These are phyloP conservation scores for Eimeria mitis DNA, from an alignment of 169 alveolate species.

Conservation along the genomic window DNA sequence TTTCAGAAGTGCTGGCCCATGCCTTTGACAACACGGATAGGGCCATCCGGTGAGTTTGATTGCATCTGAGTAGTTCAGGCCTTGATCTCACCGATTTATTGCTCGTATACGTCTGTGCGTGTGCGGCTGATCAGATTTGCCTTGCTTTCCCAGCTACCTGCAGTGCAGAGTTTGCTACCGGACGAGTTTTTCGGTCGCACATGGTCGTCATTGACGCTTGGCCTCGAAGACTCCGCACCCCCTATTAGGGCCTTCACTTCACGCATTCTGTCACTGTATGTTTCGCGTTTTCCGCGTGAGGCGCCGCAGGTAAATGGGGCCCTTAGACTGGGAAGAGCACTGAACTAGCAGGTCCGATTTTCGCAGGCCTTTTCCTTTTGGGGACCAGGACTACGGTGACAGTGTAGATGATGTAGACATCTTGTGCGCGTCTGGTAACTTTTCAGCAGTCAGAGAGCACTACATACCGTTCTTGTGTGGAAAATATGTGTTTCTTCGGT, in stretches of 20 bases:
- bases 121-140: conserved; percentile 16
- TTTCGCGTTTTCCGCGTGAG: conserved; percentile 29
- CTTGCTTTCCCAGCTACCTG: conserved; percentile 58
- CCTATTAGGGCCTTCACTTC: conserved; percentile 51
- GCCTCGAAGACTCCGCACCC: conserved; percentile 53
- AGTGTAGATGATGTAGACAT: background rate
- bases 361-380: background rate
- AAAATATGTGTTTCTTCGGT: background rate
- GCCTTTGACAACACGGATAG: conserved; percentile 45
- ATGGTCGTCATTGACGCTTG: conserved; percentile 9
- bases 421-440: background rate
- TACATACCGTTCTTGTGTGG: background rate
- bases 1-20: conserved; percentile 40
- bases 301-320: conserved; percentile 26
- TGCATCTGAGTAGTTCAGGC: background rate
- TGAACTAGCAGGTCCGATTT: background rate
- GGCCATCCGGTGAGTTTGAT: conserved; percentile 32
- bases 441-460: background rate
- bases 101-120: background rate
- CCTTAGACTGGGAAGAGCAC: background rate
- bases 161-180: conserved; percentile 57
- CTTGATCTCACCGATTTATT: background rate
- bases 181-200: conserved; percentile 39
- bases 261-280: conserved; percentile 41
- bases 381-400: conserved; percentile 35